These are phyloP conservation scores for Blastomyces percursus DNA, from an alignment of 2,329 filamentous ascomycete genomes.

Conservation along the genomic window DNA sequence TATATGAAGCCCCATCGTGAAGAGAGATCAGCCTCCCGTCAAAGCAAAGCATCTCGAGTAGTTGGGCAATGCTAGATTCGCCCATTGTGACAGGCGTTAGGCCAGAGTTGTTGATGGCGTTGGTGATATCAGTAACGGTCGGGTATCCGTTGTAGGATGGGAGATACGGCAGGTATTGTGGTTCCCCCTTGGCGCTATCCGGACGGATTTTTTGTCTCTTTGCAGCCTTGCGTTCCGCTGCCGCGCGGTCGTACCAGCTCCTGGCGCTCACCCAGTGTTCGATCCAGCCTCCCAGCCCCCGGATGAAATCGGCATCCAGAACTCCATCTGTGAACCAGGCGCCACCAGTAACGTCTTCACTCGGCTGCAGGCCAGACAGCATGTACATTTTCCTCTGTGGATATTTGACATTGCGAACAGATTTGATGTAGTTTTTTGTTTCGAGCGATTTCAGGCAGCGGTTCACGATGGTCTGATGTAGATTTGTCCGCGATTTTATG, in stretches of 20 bases:
- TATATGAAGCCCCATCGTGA: constrained; percentile 42
- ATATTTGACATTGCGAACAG: constrained; percentile 84
- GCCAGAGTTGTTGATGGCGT: constrained; percentile 56
- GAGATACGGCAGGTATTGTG: constrained; percentile 41
- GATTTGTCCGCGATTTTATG: constrained; percentile 66
- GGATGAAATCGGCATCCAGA: constrained; percentile 79
- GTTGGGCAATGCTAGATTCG: constrained; percentile 68
- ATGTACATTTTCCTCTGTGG: constrained; percentile 95
- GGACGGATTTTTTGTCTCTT: constrained; percentile 31
- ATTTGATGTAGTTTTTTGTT: constrained; percentile 68
- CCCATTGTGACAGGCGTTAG: constrained; percentile 59
- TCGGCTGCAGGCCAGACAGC: constrained; percentile 70
- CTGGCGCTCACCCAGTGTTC: constrained; percentile 60
- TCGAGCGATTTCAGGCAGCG: constrained; percentile 76
- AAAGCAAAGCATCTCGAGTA: constrained; percentile 79
- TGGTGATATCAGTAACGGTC: constrained; percentile 66
- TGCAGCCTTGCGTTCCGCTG: constrained; percentile 24
- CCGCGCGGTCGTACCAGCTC: constrained; percentile 53
- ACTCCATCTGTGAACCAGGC: constrained; percentile 91
- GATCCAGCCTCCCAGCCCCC: constrained; percentile 60
- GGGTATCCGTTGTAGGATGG: constrained; percentile 67
- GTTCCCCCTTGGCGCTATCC: constrained; percentile 20
- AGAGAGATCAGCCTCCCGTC: constrained; percentile 68
- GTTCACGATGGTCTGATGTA: constrained; percentile 74
- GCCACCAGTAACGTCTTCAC: constrained; percentile 82